Base-by-base conservation (phyloP, 495 filamentous ascomycete species). In the Penicillium canariense region DNA sequence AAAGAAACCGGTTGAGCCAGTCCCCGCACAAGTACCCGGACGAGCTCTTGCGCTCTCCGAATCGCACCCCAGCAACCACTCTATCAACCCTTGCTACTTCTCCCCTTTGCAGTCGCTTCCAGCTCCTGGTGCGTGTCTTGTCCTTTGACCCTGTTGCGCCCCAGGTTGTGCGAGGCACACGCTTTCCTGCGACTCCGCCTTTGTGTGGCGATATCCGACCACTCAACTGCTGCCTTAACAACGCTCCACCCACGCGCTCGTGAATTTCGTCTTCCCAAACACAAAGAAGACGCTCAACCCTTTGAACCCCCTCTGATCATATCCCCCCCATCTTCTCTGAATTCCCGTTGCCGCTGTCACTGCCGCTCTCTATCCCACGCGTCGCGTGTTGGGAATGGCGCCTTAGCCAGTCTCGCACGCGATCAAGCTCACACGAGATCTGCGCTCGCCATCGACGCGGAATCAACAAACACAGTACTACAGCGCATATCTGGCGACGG, bases 371-470 rank as follows among this genome's bases (percentile, higher is more conserved):
- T 17, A 14, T n/a, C 36, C 26, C 57, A 58, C 64, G 58, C 64
- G 64, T 65, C 58, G 55, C 58, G 59, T 67, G 53, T 59, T 38
- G 65, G 70, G 61, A 44, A 73, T 75, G 72, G 70, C 66, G 58
- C 54, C 62, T 39, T 70, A 73, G 59, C 60, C 63, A 28, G 50
- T 55, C 39, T 46, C 56, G 60, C 56, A 65, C 66, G 62, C 69
- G 61, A 68, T 64, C 54, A 63, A 45, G 32, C 48, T 32, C 31
- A 59, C 38, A 51, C 52, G 44, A 46, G 54, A 31, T 50, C 48
- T 49, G 17, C 58, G 36, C 44, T 36, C 42, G 22, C 22, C 15
- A 46, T 35, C 25, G 52, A 52, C 40, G 48, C 43, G 50, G 48
- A 28, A 38, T 31, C 44, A 49, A 49, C 44, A 23, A 35, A 17